These are phyloP conservation scores for Perkinsela sp. DNA, from an alignment of 208 protist genomes.

Conservation along the genomic window DNA sequence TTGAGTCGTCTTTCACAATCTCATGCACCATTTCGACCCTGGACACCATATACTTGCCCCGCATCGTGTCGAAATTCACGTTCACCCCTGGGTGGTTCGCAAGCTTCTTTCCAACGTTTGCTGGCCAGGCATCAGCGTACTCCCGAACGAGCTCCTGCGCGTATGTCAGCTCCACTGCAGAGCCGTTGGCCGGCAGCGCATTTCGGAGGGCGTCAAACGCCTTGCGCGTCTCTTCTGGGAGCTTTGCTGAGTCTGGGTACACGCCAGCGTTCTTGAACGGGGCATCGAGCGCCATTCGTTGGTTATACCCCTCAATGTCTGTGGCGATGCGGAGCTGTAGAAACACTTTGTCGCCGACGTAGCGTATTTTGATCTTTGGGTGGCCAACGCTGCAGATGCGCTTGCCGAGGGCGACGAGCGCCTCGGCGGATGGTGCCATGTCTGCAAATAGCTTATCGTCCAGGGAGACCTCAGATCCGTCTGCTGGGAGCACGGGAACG, in stretches of 20 bases:
- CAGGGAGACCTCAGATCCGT: background rate
- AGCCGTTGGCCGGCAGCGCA: background rate
- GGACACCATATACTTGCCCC: background rate
- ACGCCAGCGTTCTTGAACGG: background rate
- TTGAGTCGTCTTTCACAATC: background rate
- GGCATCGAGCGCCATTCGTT: background rate
- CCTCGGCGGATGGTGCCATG: background rate
- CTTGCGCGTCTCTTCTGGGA: background rate
- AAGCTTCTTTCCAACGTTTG: background rate
- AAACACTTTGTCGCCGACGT: background rate
- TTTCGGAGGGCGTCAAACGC: background rate
- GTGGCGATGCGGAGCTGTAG: background rate
- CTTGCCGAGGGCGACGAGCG: background rate
- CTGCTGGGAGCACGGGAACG: background rate
- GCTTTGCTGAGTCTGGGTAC: background rate
- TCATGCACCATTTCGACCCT: background rate
- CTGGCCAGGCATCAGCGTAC: background rate
- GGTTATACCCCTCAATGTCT: background rate
- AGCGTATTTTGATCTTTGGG: background rate
- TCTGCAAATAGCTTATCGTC: background rate
- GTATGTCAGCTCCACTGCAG: background rate
- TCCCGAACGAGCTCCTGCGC: background rate
- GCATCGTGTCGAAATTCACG: background rate
- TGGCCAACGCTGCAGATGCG: background rate
- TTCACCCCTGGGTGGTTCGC: background rate